phyloP scores from a whole-genome alignment of 352 stramenopile genomes.

The Elongisporangium undulatum region DNA sequence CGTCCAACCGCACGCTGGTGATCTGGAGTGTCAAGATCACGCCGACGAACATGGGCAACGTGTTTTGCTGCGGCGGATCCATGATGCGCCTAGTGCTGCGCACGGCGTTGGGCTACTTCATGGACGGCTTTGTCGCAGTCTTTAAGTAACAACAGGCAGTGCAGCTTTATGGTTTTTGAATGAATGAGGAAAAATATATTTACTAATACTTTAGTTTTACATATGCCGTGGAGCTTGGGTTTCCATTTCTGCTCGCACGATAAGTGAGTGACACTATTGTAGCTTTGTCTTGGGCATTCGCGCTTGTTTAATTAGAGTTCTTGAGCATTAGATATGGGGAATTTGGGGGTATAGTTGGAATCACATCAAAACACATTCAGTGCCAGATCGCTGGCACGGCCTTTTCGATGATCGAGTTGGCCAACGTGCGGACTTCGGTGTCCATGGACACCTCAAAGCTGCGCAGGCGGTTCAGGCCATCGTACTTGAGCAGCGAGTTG shows the following conservation, averaged over 20 bases:
- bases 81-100: constrained; percentile 32
- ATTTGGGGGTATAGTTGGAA: constrained; percentile 14
- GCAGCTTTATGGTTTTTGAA: constrained; percentile 18
- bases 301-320: constrained; percentile 6
- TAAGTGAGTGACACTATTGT: not conserved
- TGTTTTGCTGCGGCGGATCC: constrained; percentile 52
- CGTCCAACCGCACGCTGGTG: constrained; percentile 42
- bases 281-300: not conserved
- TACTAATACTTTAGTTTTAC: constrained; percentile 1
- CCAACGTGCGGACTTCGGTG: constrained; percentile 45
- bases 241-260: not conserved
- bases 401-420: constrained; percentile 79
- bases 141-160: constrained; percentile 10
- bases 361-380: constrained; percentile 15
- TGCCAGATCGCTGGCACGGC: constrained; percentile 79
- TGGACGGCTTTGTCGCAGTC: constrained; percentile 13
- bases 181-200: constrained; percentile 6
- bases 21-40: constrained; percentile 60
- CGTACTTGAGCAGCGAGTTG: constrained; percentile 74
- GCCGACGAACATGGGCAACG: constrained; percentile 36
- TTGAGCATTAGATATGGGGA: not conserved
- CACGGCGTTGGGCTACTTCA: constrained; percentile 19
- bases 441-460: constrained; percentile 48
- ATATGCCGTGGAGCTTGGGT: not conserved
- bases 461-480: constrained; percentile 62